Evolutionary conservation across 345 rosid species (phyloP).

Genomic region (Ceriops decandra): DNA sequence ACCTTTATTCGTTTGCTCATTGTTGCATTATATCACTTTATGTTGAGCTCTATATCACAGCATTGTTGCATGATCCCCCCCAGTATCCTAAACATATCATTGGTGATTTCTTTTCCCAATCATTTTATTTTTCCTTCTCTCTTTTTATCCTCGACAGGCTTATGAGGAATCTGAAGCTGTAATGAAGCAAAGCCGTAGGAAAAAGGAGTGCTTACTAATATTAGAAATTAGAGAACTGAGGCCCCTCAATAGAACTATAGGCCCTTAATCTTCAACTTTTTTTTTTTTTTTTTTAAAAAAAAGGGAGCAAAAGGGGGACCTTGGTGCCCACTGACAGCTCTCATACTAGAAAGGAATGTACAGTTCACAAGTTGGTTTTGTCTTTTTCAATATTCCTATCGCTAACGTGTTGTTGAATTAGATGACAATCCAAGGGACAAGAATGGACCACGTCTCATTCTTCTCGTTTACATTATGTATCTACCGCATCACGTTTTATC

Average conservation of each 20-base stretch:
- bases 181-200: slow-evolving; percentile 17
- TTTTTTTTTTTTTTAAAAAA: not conserved
- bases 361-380: too few relatives aligned
- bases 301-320: not conserved
- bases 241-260: too few relatives aligned
- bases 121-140: not conserved
- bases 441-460: not conserved
- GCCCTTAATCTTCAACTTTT: too few relatives aligned
- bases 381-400: too few relatives aligned
- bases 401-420: too few relatives aligned
- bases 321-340: too few relatives aligned
- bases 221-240: too few relatives aligned
- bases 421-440: not conserved
- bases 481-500: slow-evolving; percentile 1
- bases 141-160: slow-evolving; percentile 37
- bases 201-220: too few relatives aligned
- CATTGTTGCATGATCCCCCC: too few relatives aligned
- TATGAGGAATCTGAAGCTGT: slow-evolving; percentile 58
- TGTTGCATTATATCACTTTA: not conserved
- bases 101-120: not conserved
- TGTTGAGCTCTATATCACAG: not conserved
- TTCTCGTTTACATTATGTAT: slow-evolving; percentile 12
- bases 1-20: not conserved
- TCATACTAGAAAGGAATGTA: too few relatives aligned
- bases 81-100: not conserved